Evolutionary conservation across 306 rosid genomes (phyloP).

Genomic region (Lathyrus tuberosus): DNA sequence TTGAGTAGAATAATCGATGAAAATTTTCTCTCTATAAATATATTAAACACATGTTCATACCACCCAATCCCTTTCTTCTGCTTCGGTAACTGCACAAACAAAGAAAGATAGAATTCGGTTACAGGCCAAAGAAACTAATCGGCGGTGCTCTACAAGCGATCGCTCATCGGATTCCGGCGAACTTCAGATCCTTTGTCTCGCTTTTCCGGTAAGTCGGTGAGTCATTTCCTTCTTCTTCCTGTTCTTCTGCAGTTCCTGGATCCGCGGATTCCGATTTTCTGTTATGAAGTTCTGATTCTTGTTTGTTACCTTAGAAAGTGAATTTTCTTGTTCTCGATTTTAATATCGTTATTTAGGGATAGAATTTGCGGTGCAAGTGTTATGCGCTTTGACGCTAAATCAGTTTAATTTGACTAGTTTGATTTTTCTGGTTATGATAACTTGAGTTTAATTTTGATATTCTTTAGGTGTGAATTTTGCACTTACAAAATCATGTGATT

Average conservation of each 20-base stretch:
- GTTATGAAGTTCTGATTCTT: conserved; percentile 22
- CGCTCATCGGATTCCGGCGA: conserved; percentile 36
- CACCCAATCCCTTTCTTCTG: conserved; percentile 3
- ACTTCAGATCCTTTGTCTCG: conserved; percentile 44
- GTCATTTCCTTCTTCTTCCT: conserved; percentile 15
- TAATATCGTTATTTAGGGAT: too few species aligned
- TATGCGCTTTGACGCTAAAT: background rate
- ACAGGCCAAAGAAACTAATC: conserved; percentile 14
- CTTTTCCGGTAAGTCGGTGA: conserved; percentile 43
- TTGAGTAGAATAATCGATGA: conserved; percentile 38
- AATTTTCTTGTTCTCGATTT: conserved; percentile 11
- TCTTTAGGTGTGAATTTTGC: background rate
- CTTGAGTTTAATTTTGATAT: background rate
- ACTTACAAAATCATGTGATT: background rate
- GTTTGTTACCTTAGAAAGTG: conserved; percentile 24
- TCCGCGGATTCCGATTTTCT: conserved; percentile 36
- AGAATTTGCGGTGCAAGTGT: background rate
- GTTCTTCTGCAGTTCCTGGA: conserved; percentile 21
- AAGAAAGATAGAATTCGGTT: conserved; percentile 27
- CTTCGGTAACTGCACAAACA: conserved; percentile 35
- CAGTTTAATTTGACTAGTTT: conserved; percentile 29
- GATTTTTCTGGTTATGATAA: background rate
- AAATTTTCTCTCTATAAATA: conserved; percentile 30
- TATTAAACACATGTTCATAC: conserved; percentile 26
- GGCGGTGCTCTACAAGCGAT: conserved; percentile 34